Base-by-base conservation (phyloP, 2,329 filamentous ascomycete genomes). In the Hypoxylon sp. region DNA sequence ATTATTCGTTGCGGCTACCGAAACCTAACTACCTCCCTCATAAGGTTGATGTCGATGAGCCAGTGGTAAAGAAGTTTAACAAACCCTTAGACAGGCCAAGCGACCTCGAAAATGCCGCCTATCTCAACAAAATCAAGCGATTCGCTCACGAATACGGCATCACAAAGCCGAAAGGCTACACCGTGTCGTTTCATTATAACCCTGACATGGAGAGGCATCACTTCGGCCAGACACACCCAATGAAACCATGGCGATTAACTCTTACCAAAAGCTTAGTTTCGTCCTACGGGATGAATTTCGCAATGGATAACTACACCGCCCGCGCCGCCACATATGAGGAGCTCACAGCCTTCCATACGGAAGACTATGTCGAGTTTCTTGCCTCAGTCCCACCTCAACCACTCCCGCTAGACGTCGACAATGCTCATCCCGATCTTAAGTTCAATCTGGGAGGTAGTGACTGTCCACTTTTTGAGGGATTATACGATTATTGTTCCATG, bases 241-340 rank as follows among this genome's bases (percentile, higher is more conserved):
- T 99, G 96, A 99, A 99, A 80, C 96, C 96, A 65, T 98, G 96
- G 95, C 93, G 96, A 36, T 84, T 99, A 70, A 98, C 94, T 14
- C 86, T 99, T 60, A 97, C 96, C 62, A 98, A 99, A 80, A 93
- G 96, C 75, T 88, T 99, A 50, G 93, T 99, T 70, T 91, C 97
- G 77, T 92, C 93, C 1, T 98, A 98, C 79, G 96, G 96, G 72
- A 93, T 99, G 87, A 94, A 97, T 75, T 92, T 95, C 75, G 94
- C 93, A 69, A 98, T 99, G 96, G 94, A 98, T 80, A 91, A 95
- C 71, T 98, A 97, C 80, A 87, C 93, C 56, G 89, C 95, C 23
- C 89, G 94, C 25, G 87, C 91, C 11, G 96, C 96, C 30, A 95
- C 91, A 2, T 93, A 92, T 74, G 92, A 97, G 72, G 94, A 98